Conservation (phyloP, 345 rosid species). For the Erodium maritimum region DNA sequence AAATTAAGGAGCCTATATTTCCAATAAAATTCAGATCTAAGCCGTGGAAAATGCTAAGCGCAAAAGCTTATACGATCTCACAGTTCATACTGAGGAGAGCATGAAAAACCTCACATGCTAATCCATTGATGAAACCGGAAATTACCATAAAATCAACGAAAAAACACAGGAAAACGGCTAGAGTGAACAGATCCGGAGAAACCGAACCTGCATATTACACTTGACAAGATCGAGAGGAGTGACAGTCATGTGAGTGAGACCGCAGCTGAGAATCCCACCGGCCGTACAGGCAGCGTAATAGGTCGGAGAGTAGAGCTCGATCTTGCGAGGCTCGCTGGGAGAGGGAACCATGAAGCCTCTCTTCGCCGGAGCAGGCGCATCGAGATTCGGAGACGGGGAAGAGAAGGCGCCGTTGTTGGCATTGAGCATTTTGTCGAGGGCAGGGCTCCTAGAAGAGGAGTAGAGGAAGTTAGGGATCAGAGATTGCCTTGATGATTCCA, state of each 20-base stretch:
- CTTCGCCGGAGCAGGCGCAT: constrained; percentile 6
- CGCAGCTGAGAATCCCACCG: constrained; percentile 69
- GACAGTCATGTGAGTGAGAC: constrained; percentile 74
- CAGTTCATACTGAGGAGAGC: neutral
- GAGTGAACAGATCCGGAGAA: neutral
- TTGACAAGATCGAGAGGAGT: constrained; percentile 95
- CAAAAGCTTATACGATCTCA: neutral
- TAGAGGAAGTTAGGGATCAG: constrained; percentile 73
- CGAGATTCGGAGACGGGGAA: constrained; percentile 3
- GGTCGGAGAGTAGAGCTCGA: constrained; percentile 66
- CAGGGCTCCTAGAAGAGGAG: constrained; percentile 22
- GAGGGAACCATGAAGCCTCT: constrained; percentile 32
- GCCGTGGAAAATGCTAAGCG: neutral
- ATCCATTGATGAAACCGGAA: neutral
- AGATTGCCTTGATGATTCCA: constrained; percentile 40
- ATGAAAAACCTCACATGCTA: neutral
- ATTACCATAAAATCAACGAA: neutral
- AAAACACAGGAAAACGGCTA: neutral
- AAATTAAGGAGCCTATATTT: neutral
- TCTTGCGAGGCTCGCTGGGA: constrained; percentile 50
- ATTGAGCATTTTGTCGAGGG: constrained; percentile 17
- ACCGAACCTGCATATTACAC: constrained; percentile 92
- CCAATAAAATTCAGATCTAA: neutral
- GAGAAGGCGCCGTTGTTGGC: constrained; percentile 9
- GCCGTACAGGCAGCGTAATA: constrained; percentile 71